Conservation (phyloP, 2,329 filamentous ascomycete genomes). For the Trematosphaeria pertusa region DNA sequence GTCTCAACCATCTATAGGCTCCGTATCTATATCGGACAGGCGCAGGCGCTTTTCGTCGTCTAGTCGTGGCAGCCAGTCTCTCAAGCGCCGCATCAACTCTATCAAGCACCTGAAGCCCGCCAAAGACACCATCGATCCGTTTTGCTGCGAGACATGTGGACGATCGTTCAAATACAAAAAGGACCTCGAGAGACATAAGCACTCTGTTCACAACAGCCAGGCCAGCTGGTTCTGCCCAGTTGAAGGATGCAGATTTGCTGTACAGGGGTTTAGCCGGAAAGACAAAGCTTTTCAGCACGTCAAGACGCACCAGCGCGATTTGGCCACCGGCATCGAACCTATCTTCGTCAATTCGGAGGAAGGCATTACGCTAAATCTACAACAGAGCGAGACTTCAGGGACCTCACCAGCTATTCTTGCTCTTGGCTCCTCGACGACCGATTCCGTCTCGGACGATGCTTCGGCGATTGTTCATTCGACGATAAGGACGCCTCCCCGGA, state of each 20-base stretch:
- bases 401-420: not conserved
- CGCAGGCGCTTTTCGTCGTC: conserved; percentile 4
- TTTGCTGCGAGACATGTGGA: conserved; percentile 2
- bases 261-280: conserved; percentile 7
- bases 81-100: conserved; percentile 4
- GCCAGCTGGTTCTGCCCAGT: conserved; percentile 8
- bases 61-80: conserved; percentile 2
- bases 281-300: conserved; percentile 11
- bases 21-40: not conserved
- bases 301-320: conserved; percentile 5
- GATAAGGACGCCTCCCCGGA: too few relatives aligned
- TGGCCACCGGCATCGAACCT: conserved; percentile 3
- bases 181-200: conserved; percentile 7
- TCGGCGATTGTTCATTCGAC: too few relatives aligned
- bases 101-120: not conserved
- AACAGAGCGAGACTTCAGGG: not conserved
- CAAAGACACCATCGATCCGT: conserved; percentile 1
- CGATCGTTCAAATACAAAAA: conserved; percentile 6
- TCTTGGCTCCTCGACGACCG: too few relatives aligned
- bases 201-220: conserved; percentile 3
- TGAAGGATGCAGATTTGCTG: conserved; percentile 1
- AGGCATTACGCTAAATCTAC: not conserved
- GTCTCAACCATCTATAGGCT: not conserved
- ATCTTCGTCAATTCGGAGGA: not conserved
- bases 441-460: too few relatives aligned